phyloP scores from a whole-genome alignment of 1,139 yeast species.

The Nematodospora anomalae region DNA sequence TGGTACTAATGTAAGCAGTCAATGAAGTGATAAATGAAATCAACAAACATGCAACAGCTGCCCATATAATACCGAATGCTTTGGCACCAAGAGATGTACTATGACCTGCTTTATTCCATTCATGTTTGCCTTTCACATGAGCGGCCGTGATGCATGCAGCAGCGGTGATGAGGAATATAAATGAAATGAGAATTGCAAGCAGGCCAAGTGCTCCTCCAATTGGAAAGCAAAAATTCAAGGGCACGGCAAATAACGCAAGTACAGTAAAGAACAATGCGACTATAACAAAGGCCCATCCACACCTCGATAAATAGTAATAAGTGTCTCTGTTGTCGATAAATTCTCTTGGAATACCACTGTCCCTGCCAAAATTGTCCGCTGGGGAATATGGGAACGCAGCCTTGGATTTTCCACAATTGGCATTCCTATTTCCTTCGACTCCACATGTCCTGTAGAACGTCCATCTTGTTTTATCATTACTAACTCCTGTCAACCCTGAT shows the following conservation, averaged over 20 bases:
- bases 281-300: constrained; percentile 67
- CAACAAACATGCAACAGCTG: constrained; percentile 15
- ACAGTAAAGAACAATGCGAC: constrained; percentile 59
- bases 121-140: constrained; percentile 59
- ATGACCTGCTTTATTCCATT: constrained; percentile 50
- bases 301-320: constrained; percentile 64
- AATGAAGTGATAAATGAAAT: constrained; percentile 13
- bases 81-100: constrained; percentile 55
- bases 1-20: constrained; percentile 8
- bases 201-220: constrained; percentile 27
- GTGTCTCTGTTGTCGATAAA: constrained; percentile 47
- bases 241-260: constrained; percentile 37
- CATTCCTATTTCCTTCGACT: constrained; percentile 29
- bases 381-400: constrained; percentile 76
- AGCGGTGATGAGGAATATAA: constrained; percentile 55
- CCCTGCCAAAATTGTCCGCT: constrained; percentile 49
- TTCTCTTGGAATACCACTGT: constrained; percentile 44
- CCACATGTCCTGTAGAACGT: constrained; percentile 69
- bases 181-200: constrained; percentile 36
- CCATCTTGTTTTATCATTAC: constrained; percentile 49
- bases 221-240: constrained; percentile 17
- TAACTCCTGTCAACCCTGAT: constrained; percentile 42
- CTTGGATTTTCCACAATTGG: constrained; percentile 44
- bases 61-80: constrained; percentile 65
- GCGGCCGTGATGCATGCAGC: constrained; percentile 67